These are phyloP conservation scores for Rhodotorula sp. DNA, from an alignment of 1,284 basidiomycete genomes.

Conservation along the genomic window DNA sequence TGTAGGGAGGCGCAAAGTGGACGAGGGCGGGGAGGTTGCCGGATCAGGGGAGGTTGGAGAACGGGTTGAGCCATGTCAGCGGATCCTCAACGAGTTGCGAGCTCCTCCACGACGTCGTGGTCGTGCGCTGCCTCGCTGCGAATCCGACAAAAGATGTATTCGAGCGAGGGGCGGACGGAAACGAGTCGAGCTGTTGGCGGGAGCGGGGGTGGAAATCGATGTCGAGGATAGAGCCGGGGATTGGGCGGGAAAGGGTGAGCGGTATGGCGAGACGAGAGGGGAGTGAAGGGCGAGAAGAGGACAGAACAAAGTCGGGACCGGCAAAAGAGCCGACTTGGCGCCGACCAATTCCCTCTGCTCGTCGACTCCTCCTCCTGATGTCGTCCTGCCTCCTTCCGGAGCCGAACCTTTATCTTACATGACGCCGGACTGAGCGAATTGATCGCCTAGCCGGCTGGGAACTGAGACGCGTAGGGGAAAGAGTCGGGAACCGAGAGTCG, in stretches of 20 bases:
- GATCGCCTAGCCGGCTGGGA: neutral
- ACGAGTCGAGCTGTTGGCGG: neutral
- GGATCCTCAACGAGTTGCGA: neutral
- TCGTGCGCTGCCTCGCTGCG: no score
- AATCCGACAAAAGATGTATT: conserved; percentile 15
- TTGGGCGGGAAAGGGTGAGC: neutral
- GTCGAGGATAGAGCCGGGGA: neutral
- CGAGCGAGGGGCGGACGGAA: neutral
- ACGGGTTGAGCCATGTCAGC: no score
- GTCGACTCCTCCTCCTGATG: neutral
- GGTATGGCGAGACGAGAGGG: neutral
- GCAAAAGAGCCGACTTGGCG: neutral
- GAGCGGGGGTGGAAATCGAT: neutral
- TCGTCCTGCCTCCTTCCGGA: no score
- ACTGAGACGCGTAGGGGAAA: neutral
- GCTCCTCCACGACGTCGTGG: neutral
- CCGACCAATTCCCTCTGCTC: conserved; percentile 7
- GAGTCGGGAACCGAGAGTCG: neutral
- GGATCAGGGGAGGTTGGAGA: neutral
- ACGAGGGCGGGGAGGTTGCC: neutral
- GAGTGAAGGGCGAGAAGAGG: neutral
- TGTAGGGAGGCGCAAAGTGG: neutral
- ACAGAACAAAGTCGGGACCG: neutral
- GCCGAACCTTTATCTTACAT: no score
- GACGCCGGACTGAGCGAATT: neutral